Base-by-base conservation (phyloP, 2,329 filamentous ascomycete species). In the Aspergillus sp. region DNA sequence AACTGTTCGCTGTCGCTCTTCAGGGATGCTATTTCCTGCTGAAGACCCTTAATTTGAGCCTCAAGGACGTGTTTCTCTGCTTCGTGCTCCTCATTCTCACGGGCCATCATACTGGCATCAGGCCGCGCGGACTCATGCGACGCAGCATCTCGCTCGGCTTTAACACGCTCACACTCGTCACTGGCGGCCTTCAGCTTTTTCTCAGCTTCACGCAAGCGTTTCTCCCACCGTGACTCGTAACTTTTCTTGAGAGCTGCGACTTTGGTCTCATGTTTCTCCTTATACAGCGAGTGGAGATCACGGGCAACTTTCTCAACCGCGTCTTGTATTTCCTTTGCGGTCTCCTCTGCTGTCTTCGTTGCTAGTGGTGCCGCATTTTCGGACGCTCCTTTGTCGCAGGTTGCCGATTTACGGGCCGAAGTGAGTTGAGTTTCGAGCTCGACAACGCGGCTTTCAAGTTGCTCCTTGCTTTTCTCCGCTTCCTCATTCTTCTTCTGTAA, bases 211-310 rank as follows among this genome's bases (percentile, higher is more conserved):
- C 85, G 85, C 56, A 93, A 85, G 69, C 89, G 90, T 81, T 96
- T 96, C 76, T 96, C 91, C 85, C 91, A 95, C 55, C 93, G 87
- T 47, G 85, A 84, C 73, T 97, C 91, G 77, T 98, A 88, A 69
- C 83, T 85, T 67, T 87, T 86, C 72, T 88, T 98, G 63, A 99
- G 82, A 4, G 93, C 93, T 1, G 90, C 85, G 45, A 98, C 93
- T 79, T 99, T 99, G 62, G 88, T 91, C 79, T 98, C 93, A 73
- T 99, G 95, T 78, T 99, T 99, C 71, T 89, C 87, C 79, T 97
- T 98, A 83, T 99, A 99, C 11, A 96, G 83, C 0, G 88, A 84
- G 72, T 99, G 95, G 41, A 99, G 83, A 71, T 99, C 95, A 31
- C 91, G 85, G n/a, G 93, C 93, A 41, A 98, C 92, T 64, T 93